Evolutionary conservation across 176 grass and related monocot species (phyloP).

Genomic region (Poa pratensis): DNA sequence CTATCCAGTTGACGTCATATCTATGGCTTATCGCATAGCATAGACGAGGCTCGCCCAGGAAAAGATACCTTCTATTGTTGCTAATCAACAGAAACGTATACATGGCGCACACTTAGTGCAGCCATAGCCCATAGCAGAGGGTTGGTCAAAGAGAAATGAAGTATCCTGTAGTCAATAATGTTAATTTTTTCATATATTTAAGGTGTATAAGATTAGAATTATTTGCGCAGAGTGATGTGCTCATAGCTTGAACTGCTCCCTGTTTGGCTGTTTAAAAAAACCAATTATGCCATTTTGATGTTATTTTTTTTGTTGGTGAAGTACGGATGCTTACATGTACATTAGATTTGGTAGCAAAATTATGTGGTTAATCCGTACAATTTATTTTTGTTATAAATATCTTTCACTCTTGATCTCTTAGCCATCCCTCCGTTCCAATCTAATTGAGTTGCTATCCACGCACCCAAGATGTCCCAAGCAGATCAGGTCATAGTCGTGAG

Average conservation of each 20-base stretch:
- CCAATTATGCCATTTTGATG: slow-evolving; percentile 32
- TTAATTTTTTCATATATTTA: too few relatives aligned
- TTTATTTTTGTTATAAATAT: too few relatives aligned
- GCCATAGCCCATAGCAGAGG: slow-evolving; percentile 9
- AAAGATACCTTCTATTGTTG: slow-evolving; percentile 23
- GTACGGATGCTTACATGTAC: neutral
- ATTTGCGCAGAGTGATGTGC: too few relatives aligned
- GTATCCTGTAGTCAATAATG: too few relatives aligned
- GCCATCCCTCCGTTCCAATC: too few relatives aligned
- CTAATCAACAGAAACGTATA: slow-evolving; percentile 8
- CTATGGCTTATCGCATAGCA: slow-evolving; percentile 11
- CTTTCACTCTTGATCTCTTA: too few relatives aligned
- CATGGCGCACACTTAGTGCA: neutral
- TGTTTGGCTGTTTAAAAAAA: neutral
- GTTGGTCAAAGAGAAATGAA: neutral
- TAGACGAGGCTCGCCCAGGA: neutral
- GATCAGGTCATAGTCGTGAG: too few relatives aligned
- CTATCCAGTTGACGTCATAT: slow-evolving; percentile 57
- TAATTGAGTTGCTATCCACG: too few relatives aligned
- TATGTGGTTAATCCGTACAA: neutral
- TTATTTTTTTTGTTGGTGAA: neutral
- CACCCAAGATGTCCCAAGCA: too few relatives aligned
- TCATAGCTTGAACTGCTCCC: neutral
- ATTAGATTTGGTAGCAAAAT: slow-evolving; percentile 14
- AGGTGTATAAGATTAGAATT: too few relatives aligned